Percentiles rank a stretch among this genome's conserved stretches.
Conservation (phyloP, 1,284 basidiomycete species). For the Malassezia psittaci region DNA sequence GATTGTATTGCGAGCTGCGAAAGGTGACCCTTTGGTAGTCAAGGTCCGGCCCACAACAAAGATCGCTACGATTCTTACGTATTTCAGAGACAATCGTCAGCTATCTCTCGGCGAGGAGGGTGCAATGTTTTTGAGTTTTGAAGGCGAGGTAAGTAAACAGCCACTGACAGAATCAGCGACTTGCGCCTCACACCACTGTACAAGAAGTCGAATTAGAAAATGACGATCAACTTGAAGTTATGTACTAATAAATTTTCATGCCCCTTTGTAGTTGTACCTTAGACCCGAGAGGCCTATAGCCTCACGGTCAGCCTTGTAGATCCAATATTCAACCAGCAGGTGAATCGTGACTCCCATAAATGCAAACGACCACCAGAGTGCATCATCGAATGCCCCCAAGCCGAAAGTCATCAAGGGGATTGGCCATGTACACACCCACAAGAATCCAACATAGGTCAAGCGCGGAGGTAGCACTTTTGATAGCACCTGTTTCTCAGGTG, state of each 20-base stretch:
- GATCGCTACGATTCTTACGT: constrained; percentile 19
- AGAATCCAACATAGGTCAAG: constrained; percentile 35
- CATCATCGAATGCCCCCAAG: constrained; percentile 39
- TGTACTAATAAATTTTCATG: constrained; percentile 21
- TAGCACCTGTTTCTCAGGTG: constrained; percentile 17
- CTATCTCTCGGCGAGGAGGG: neutral
- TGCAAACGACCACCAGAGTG: constrained; percentile 42
- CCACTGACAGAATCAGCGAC: neutral
- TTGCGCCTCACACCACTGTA: constrained; percentile 13
- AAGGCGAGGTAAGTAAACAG: constrained; percentile 13
- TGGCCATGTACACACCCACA: constrained; percentile 28
- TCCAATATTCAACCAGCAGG: constrained; percentile 28
- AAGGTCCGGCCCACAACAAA: constrained; percentile 24
- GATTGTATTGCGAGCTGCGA: constrained; percentile 20
- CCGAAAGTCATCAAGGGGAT: constrained; percentile 44
- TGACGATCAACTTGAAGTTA: constrained; percentile 17
- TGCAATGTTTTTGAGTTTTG: constrained; percentile 13
- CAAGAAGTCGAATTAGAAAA: constrained; percentile 26
- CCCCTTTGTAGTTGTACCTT: constrained; percentile 43
- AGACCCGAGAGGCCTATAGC: constrained; percentile 30
- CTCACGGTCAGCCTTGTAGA: constrained; percentile 30
- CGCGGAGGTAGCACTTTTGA: constrained; percentile 23
- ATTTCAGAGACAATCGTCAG: constrained; percentile 17
- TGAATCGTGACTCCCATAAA: constrained; percentile 24
- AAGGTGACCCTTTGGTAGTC: constrained; percentile 17